Evolutionary conservation across 2,329 filamentous ascomycete species (phyloP).

Genomic region (Botryosphaeria dothidea): DNA sequence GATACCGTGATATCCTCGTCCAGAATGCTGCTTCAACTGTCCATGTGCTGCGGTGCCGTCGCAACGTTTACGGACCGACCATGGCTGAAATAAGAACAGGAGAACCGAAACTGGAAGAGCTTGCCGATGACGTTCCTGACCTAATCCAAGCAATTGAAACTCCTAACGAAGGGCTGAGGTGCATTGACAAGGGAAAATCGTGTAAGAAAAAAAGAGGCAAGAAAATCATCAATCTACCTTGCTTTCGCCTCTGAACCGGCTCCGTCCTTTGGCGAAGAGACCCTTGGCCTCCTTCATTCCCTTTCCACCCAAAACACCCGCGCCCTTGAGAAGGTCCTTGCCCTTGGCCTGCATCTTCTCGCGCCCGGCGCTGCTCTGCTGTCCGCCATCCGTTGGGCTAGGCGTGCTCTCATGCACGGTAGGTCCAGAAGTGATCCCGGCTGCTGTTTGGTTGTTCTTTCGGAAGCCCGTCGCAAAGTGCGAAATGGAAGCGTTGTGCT

Average conservation of each 20-base stretch:
- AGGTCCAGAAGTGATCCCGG: constrained; percentile 24
- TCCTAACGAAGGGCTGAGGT: neutral
- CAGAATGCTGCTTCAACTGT: neutral
- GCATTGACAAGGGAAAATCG: constrained; percentile 13
- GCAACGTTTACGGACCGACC: neutral
- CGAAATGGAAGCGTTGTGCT: constrained; percentile 36
- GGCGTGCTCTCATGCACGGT: constrained; percentile 32
- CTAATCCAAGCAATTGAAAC: constrained; percentile 3
- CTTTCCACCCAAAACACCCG: constrained; percentile 69
- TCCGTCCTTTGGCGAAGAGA: constrained; percentile 86
- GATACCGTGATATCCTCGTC: neutral
- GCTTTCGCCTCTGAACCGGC: constrained; percentile 72
- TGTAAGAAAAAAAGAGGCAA: constrained; percentile 20
- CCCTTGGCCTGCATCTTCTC: constrained; percentile 71
- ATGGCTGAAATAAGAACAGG: neutral
- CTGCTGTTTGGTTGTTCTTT: constrained; percentile 24
- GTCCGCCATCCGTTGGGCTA: constrained; percentile 21
- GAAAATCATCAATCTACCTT: constrained; percentile 81
- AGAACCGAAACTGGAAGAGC: constrained; percentile 5
- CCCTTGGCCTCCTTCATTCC: constrained; percentile 84
- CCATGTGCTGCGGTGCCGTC: neutral
- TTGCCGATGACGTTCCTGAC: neutral
- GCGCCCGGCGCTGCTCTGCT: constrained; percentile 27
- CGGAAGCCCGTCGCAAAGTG: constrained; percentile 29
- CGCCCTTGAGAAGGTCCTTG: constrained; percentile 84